Evolutionary conservation across 768 basidiomycete species (phyloP), one percentile per base, ranked within the genome.

Genomic region (Asterophora parasitica): DNA sequence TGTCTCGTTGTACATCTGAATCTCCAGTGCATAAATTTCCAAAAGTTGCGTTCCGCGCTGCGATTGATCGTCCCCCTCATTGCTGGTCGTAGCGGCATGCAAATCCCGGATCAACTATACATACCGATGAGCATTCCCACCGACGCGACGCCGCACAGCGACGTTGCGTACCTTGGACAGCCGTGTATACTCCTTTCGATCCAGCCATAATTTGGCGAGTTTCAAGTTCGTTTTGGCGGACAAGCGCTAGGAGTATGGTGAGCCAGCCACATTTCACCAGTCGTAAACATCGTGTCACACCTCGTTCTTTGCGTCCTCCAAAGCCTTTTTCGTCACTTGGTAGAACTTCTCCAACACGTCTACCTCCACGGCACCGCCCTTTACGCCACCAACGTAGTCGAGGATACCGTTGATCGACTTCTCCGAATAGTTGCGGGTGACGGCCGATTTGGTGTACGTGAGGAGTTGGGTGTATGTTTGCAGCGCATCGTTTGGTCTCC

Each of bases 1-100:
- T 55, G 85, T 89, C 67, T 97, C 94, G 57, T 93, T 94, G 71
- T 97, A 93, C 96, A 99, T 99, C 63, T 98, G 94, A 48, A 99
- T 99, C 65, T 99, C 96, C 34, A 98, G 82, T 1, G 96, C 95
- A 59, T 97, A 97, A 32, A 98, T 92, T 67, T 99, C 96, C 20
- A 98, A 78, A 8, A 98, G 75, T 53, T 96, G 85, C 1, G 95
- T 96, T 10, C 94, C 94, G 42, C 88, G 84, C 64, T 96, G 94
- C 37, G 95, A 95, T 60, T 90, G 85, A 56, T 89, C 86, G 44
- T 80, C 90, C 34, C 75, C 82, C 37, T 88, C 85, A 44, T 73
- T 78, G 17, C 68, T 68, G 10, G 76, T 71, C 5, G 87, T 89
- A 7, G 83, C 78, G 31, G 65, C 66, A 57, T 92, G 84, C 19